Percentiles rank a stretch among this genome's conserved stretches.
phyloP scores from a whole-genome alignment of 768 basidiomycete genomes.

The Leucocoprinus sp. region DNA sequence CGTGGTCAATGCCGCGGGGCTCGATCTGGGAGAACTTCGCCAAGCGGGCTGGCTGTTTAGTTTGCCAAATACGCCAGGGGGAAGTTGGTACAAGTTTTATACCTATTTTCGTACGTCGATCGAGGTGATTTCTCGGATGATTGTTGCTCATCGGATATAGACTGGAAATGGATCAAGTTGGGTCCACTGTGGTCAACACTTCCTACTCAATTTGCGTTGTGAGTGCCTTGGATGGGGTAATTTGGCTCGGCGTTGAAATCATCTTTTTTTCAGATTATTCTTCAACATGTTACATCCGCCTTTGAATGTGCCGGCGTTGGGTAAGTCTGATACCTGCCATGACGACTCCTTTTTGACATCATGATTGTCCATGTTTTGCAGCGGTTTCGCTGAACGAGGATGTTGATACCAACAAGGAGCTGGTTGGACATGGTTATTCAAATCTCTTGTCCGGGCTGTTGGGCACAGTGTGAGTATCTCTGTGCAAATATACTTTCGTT shows the following conservation, averaged over 20 bases:
- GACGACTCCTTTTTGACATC: neutral
- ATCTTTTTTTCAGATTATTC: slow-evolving; percentile 43
- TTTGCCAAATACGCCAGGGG: slow-evolving; percentile 31
- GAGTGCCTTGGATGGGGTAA: no score
- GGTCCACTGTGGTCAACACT: slow-evolving; percentile 70
- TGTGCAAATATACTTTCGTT: neutral
- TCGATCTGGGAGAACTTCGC: slow-evolving; percentile 56
- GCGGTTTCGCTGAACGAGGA: slow-evolving; percentile 87
- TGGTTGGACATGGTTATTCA: slow-evolving; percentile 87
- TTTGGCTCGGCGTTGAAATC: no score
- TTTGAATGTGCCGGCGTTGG: slow-evolving; percentile 83
- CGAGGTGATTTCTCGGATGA: no score
- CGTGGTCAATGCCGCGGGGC: slow-evolving; percentile 52
- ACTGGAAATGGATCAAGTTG: slow-evolving; percentile 43
- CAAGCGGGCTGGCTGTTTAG: slow-evolving; percentile 82
- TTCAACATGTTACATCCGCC: slow-evolving; percentile 84
- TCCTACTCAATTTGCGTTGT: slow-evolving; percentile 92
- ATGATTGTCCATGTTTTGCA: slow-evolving; percentile 16
- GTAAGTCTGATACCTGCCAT: slow-evolving; percentile 28
- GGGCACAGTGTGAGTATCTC: slow-evolving; percentile 62
- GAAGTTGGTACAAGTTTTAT: slow-evolving; percentile 82
- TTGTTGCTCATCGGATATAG: no score
- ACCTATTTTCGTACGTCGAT: slow-evolving; percentile 64
- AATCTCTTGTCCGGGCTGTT: slow-evolving; percentile 75
- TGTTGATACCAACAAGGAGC: slow-evolving; percentile 85